A percentile compares a stretch with the other conserved stretches of the same genome.
phyloP scores from a whole-genome alignment of 106 monocot genomes.

The Ottelia alismoides region DNA sequence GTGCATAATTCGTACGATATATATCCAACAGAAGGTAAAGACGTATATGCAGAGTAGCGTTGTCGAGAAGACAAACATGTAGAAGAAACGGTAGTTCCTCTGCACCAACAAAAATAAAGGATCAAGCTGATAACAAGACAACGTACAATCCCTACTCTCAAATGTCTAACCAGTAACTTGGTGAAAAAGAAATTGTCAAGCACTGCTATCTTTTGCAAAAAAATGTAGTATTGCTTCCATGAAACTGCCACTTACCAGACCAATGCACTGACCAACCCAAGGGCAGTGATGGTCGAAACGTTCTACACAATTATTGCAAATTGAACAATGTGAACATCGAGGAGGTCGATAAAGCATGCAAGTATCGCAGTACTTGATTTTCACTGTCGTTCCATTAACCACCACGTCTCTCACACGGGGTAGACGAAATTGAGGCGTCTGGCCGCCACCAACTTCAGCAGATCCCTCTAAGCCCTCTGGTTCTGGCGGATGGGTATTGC shows the following conservation, averaged over 20 bases:
- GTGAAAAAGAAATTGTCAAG: background rate
- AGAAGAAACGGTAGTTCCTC: slow-evolving; percentile 95
- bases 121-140: background rate
- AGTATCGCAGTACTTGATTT: slow-evolving; percentile 88
- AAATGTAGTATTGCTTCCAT: background rate
- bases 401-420: slow-evolving; percentile 74
- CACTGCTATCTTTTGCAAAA: background rate
- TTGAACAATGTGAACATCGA: slow-evolving; percentile 91
- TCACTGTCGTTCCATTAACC: slow-evolving; percentile 82
- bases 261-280: slow-evolving; percentile 98
- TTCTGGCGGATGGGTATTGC: slow-evolving; percentile 76
- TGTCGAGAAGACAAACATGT: slow-evolving; percentile 92
- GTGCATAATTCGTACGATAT: slow-evolving; percentile 57
- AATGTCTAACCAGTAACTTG: no score
- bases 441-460: slow-evolving; percentile 26
- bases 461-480: slow-evolving; percentile 45
- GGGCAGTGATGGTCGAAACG: slow-evolving; percentile 97
- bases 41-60: slow-evolving; percentile 84
- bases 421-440: slow-evolving; percentile 75
- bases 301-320: slow-evolving; percentile 90
- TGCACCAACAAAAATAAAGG: slow-evolving; percentile 16
- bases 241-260: slow-evolving; percentile 42
- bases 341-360: slow-evolving; percentile 98
- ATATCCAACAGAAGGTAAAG: slow-evolving; percentile 79
- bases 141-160: background rate